These are phyloP conservation scores for Coemansia aciculifera DNA, from an alignment of 192 early-diverging fungal species.

Conservation along the genomic window DNA sequence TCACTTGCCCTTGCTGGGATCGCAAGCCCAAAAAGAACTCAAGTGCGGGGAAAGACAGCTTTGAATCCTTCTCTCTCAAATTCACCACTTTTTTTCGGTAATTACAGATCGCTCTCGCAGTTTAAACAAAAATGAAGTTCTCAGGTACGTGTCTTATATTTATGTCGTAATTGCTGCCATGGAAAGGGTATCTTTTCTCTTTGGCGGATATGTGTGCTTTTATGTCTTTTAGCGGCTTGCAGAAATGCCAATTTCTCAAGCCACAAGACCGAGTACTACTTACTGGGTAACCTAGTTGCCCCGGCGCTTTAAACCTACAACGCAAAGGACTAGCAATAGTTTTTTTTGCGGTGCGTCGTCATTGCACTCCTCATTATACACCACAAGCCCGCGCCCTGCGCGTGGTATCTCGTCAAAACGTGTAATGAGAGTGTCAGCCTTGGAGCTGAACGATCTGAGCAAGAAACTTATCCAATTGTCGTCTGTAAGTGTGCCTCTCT, in stretches of 20 bases:
- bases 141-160: conserved; percentile 31
- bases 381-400: not conserved
- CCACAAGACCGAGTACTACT: conserved; percentile 4
- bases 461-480: conserved; percentile 13
- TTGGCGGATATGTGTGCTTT: not conserved
- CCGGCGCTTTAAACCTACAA: conserved; percentile 33
- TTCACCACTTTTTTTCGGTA: conserved; percentile 24
- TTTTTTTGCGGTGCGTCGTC: conserved; percentile 41
- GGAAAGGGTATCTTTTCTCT: not conserved
- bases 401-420: conserved; percentile 12
- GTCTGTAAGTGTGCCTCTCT: conserved; percentile 19
- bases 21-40: not conserved
- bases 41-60: not conserved
- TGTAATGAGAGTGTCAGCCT: conserved; percentile 49
- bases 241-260: not conserved
- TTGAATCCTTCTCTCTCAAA: conserved; percentile 34
- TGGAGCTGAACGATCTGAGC: conserved; percentile 45
- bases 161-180: not conserved
- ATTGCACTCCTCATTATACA: conserved; percentile 36
- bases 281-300: conserved; percentile 22
- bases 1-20: not conserved
- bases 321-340: not conserved
- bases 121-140: conserved; percentile 52
- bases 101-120: conserved; percentile 25
- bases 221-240: conserved; percentile 3